A percentile compares a stretch with the other conserved stretches of the same genome.
Conservation (phyloP, 495 filamentous ascomycete species). For the Stereocaulon alpinum region DNA sequence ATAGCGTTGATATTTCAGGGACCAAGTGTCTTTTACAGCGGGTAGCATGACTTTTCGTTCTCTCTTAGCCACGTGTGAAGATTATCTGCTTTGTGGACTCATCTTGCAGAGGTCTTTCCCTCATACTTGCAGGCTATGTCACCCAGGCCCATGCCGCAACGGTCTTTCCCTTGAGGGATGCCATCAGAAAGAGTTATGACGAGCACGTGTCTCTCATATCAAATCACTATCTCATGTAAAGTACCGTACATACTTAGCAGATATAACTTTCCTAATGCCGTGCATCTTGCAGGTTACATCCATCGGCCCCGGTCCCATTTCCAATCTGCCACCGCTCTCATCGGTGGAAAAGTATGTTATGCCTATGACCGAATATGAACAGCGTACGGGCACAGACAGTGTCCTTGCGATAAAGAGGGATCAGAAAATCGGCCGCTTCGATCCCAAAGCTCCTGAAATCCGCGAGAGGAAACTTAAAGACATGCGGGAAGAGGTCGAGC, state of each 20-base stretch:
- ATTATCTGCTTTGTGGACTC: neutral
- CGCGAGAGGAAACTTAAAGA: constrained; percentile 59
- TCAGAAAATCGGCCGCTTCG: constrained; percentile 88
- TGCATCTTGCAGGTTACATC: constrained; percentile 13
- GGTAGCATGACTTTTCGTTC: too few species aligned
- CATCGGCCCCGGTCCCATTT: constrained; percentile 52
- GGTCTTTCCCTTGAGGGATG: neutral
- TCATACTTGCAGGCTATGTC: too few species aligned
- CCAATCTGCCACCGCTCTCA: constrained; percentile 61
- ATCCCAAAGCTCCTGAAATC: constrained; percentile 62
- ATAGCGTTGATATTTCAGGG: too few species aligned
- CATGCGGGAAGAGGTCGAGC: constrained; percentile 52
- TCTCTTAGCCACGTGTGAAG: too few species aligned
- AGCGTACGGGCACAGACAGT: constrained; percentile 65
- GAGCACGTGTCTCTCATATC: neutral
- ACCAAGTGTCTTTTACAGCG: too few species aligned
- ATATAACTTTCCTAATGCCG: neutral
- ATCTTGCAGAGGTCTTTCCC: neutral
- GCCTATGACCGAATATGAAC: constrained; percentile 70
- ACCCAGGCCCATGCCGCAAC: neutral
- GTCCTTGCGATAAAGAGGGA: constrained; percentile 90
- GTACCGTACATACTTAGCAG: neutral
- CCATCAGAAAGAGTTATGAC: neutral
- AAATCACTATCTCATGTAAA: neutral
- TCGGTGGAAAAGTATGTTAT: constrained; percentile 79